phyloP scores from a whole-genome alignment of 345 rosid species.

The thale cress (Arabidopsis thaliana) region DNA sequence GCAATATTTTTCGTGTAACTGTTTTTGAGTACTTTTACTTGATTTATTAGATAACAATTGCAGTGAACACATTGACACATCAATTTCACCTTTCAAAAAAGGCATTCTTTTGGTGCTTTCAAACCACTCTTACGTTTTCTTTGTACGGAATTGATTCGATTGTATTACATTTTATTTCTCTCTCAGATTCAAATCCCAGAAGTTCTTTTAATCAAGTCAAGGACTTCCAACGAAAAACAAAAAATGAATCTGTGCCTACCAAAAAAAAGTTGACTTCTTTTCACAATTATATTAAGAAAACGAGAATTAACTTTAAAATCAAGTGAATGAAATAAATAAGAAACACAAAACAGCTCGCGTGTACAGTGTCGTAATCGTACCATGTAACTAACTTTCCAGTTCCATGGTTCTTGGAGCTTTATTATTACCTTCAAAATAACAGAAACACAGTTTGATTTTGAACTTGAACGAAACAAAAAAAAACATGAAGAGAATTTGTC shows the following conservation, averaged over 20 bases:
- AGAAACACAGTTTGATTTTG: not conserved
- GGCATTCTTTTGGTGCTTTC: conserved; percentile 37
- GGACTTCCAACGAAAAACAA: not conserved
- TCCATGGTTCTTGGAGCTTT: conserved; percentile 47
- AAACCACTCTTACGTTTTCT: conserved; percentile 17
- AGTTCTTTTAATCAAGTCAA: not conserved
- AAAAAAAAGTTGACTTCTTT: conserved; percentile 22
- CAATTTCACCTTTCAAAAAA: conserved; percentile 3
- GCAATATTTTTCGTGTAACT: not conserved
- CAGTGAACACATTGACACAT: conserved; percentile 22
- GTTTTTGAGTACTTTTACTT: conserved; percentile 20
- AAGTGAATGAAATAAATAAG: not conserved
- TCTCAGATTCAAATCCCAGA: not conserved
- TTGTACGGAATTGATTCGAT: not conserved
- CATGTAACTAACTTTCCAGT: conserved; percentile 35
- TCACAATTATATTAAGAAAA: not conserved
- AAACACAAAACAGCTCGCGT: conserved; percentile 6
- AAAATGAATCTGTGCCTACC: not conserved
- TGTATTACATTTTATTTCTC: not conserved
- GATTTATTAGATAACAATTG: not conserved
- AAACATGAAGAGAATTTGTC: not conserved
- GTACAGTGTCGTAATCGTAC: conserved; percentile 33
- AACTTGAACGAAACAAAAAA: not conserved
- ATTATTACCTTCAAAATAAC: not conserved
- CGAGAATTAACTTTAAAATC: conserved; percentile 7